These are phyloP conservation scores for Nematodospora anomalae DNA, from an alignment of 1,139 yeast genomes.

Conservation along the genomic window DNA sequence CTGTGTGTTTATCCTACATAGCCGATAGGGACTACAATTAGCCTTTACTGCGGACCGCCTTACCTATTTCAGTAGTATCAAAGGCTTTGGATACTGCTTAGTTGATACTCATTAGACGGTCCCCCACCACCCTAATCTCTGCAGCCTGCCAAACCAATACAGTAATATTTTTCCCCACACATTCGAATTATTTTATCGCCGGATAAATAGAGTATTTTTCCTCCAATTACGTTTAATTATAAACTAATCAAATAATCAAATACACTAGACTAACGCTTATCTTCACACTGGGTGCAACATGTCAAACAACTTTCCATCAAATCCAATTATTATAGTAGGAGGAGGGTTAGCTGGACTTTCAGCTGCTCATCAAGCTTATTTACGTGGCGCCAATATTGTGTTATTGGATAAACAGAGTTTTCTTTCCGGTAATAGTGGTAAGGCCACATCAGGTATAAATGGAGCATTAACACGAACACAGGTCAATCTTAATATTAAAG, in stretches of 20 bases:
- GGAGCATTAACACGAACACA: conserved; percentile 72
- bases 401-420: conserved; percentile 63
- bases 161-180: not conserved
- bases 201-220: not conserved
- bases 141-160: too few species aligned
- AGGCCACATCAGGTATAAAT: conserved; percentile 82
- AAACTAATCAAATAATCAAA: too few species aligned
- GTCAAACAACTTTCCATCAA: conserved; percentile 25
- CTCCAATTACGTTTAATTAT: not conserved
- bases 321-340: conserved; percentile 66
- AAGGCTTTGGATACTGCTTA: too few species aligned
- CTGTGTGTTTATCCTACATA: too few species aligned
- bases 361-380: conserved; percentile 68
- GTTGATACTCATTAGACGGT: too few species aligned
- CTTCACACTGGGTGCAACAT: too few species aligned
- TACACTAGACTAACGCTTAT: too few species aligned
- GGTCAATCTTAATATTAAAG: conserved; percentile 46
- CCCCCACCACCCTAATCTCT: too few species aligned
- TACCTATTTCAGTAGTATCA: too few species aligned
- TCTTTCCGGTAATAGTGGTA: conserved; percentile 76
- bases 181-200: not conserved
- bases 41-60: too few species aligned
- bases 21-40: too few species aligned
- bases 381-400: conserved; percentile 56
- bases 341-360: conserved; percentile 80